Evolutionary conservation across 2,329 filamentous ascomycete species (phyloP), one percentile per base, ranked within the genome.

Genomic region (Ophiocordyceps robertsii): DNA sequence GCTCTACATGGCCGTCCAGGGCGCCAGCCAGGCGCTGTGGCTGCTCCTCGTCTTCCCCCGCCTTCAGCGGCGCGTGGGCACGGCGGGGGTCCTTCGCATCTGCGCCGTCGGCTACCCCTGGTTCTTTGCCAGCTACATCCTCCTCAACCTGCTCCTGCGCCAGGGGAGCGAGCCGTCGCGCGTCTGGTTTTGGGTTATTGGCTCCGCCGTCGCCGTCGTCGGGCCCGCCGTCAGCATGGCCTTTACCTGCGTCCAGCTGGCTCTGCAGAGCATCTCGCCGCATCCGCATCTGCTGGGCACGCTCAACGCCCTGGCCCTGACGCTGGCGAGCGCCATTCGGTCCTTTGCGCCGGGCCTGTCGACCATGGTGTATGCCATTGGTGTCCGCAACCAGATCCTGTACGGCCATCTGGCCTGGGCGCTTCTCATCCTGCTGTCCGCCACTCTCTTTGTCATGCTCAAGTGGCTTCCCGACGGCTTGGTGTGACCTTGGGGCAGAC

Each of bases 221-320:
- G 80, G 79, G 0, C 70, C 70, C 12, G 77, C 77, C 1, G 73
- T 84, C 0, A 70, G 69, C 39, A 86, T 85, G 81, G 67, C 71
- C 2, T 84, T 82, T 54, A 88, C 82, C 0, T 78, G 69, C 2
- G 70, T 80, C 1, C 83, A 89, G 64, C 75, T 90, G 9, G 77
- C 77, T 0, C 55, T 90, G 29, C 90, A 90, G 57, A 82, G 89
- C 44, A 74, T 83, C 2, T 71, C 79, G 0, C 85, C 85, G 0
- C 75, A 69, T 10, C 70, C 75, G 1, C 65, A 68, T 36, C 72
- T 77, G 0, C 64, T 90, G 10, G 84, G 80, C 0, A 86, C 77
- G 0, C 63, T 92, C 27, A 90, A 90, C 51, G 80, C 80, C 13
- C 43, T 65, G 3, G 60, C 62, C 0, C 29, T 90, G 44, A 81